phyloP scores from a whole-genome alignment of 176 grass and related monocot genomes.

The Cenchrus fungigraminus region DNA sequence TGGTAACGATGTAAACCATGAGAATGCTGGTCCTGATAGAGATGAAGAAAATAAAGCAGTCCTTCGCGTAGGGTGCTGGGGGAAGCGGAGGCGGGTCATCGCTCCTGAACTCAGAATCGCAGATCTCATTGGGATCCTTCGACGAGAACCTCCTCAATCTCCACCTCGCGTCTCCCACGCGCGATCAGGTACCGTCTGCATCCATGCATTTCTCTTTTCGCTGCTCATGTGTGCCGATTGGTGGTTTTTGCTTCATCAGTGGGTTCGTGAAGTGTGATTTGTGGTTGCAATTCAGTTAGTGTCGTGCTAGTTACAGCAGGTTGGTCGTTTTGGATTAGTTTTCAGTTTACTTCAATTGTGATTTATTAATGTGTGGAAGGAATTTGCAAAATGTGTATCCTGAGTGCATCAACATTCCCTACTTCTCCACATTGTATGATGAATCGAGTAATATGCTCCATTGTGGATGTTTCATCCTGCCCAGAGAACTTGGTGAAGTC shows the following conservation, averaged over 20 bases:
- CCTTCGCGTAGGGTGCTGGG: conserved; percentile 46
- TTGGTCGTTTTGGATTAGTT: background rate
- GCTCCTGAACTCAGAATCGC: conserved; percentile 31
- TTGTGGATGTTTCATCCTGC: too few species aligned
- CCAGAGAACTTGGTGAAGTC: too few species aligned
- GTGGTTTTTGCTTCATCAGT: background rate
- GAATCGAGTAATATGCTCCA: too few species aligned
- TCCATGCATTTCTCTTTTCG: background rate
- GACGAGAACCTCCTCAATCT: conserved; percentile 63
- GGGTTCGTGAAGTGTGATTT: too few species aligned
- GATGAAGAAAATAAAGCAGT: conserved; percentile 13
- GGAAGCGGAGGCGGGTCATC: too few species aligned
- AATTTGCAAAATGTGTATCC: too few species aligned
- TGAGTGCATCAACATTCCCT: too few species aligned
- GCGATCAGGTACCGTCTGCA: conserved; percentile 53
- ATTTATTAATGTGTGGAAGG: too few species aligned
- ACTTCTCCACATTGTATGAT: too few species aligned
- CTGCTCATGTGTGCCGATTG: background rate
- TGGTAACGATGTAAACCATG: too few species aligned
- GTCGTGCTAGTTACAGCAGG: background rate
- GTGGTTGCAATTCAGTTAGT: background rate
- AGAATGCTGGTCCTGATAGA: too few species aligned
- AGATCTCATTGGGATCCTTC: conserved; percentile 71
- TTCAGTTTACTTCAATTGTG: background rate
- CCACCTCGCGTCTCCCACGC: conserved; percentile 19